phyloP scores from a whole-genome alignment of 352 stramenopile species.

The Phytophthora cactorum region DNA sequence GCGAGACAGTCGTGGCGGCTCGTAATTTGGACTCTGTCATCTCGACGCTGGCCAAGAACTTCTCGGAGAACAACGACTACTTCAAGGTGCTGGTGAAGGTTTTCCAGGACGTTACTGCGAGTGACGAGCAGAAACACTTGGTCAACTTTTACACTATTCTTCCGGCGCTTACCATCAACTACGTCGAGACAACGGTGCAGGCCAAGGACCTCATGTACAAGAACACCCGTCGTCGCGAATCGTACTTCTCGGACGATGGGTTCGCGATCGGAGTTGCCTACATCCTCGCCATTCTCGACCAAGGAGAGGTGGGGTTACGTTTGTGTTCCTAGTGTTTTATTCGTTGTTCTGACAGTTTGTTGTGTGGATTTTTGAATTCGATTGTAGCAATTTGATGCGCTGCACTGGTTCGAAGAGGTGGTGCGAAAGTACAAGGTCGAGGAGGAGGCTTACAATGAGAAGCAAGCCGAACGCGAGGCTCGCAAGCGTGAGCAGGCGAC shows the following conservation, averaged over 20 bases:
- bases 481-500: slow-evolving; percentile 80
- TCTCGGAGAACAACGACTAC: slow-evolving; percentile 94
- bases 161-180: slow-evolving; percentile 90
- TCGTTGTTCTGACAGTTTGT: slow-evolving; percentile 1
- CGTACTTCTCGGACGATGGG: slow-evolving; percentile 96
- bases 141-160: slow-evolving; percentile 94
- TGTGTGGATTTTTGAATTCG: slow-evolving; percentile 3
- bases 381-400: slow-evolving; percentile 78
- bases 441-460: slow-evolving; percentile 81
- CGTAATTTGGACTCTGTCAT: slow-evolving; percentile 90
- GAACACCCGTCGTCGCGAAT: slow-evolving; percentile 92
- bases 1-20: slow-evolving; percentile 83
- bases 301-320: slow-evolving; percentile 66
- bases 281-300: slow-evolving; percentile 91
- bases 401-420: slow-evolving; percentile 94
- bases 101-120: slow-evolving; percentile 90
- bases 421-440: no score
- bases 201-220: slow-evolving; percentile 97
- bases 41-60: slow-evolving; percentile 88
- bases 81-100: slow-evolving; percentile 92
- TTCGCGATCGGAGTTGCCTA: slow-evolving; percentile 96
- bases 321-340: slow-evolving; percentile 3
- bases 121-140: slow-evolving; percentile 90
- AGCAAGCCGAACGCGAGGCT: slow-evolving; percentile 81
- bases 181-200: slow-evolving; percentile 89